Evolutionary conservation across 2,329 filamentous ascomycete genomes (phyloP).

Genomic region (Calonectria fujianensis): DNA sequence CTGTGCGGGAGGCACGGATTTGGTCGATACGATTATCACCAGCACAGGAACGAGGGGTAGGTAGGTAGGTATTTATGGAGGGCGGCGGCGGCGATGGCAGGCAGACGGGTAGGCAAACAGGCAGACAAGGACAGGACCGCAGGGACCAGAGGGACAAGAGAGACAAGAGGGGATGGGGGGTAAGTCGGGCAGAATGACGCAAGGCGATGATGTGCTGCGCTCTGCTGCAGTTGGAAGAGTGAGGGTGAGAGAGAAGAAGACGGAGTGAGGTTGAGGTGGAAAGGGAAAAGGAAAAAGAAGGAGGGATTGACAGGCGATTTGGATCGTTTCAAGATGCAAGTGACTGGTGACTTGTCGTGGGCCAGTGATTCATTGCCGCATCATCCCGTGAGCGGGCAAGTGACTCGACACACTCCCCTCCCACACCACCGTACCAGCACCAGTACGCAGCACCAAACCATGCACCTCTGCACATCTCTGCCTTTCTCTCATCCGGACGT

Average conservation of each 20-base stretch:
- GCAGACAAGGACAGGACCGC: constrained; percentile 33
- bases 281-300: constrained; percentile 22
- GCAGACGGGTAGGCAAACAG: constrained; percentile 30
- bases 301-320: constrained; percentile 42
- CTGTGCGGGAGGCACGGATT: constrained; percentile 31
- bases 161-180: constrained; percentile 33
- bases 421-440: background rate
- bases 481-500: constrained; percentile 41
- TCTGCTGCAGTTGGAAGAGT: constrained; percentile 5
- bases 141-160: constrained; percentile 33
- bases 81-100: constrained; percentile 4
- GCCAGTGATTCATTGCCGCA: constrained; percentile 58
- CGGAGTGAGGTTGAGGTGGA: constrained; percentile 4
- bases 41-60: constrained; percentile 48
- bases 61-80: constrained; percentile 30
- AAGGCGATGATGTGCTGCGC: constrained; percentile 37
- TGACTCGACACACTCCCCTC: constrained; percentile 44
- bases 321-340: constrained; percentile 49
- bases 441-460: background rate
- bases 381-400: constrained; percentile 56
- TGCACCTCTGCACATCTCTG: constrained; percentile 14
- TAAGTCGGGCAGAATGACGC: constrained; percentile 48
- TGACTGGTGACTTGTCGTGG: constrained; percentile 52
- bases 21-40: constrained; percentile 31
- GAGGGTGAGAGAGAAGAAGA: constrained; percentile 18